These are phyloP conservation scores for Lavandula angustifolia DNA, from an alignment of 257 asterid genomes.

Conservation along the genomic window DNA sequence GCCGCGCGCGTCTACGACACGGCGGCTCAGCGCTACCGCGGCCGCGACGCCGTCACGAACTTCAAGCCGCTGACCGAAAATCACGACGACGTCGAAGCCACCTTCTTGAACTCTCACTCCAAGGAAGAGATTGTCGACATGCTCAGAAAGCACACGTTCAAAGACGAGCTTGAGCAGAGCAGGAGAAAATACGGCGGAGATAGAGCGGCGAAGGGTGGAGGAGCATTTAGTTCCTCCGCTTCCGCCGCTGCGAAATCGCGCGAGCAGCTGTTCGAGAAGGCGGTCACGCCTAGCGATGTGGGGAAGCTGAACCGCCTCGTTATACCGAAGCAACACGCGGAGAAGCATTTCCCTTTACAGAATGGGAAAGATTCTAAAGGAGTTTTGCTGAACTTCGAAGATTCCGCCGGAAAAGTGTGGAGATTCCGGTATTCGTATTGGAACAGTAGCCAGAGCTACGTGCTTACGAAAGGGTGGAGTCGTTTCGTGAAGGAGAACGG, in stretches of 20 bases:
- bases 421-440: slow-evolving; percentile 80
- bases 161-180: slow-evolving; percentile 76
- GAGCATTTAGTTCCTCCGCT: no score
- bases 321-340: slow-evolving; percentile 81
- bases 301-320: slow-evolving; percentile 74
- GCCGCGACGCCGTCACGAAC: slow-evolving; percentile 92
- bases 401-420: slow-evolving; percentile 72
- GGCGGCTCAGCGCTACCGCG: slow-evolving; percentile 84
- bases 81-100: slow-evolving; percentile 45
- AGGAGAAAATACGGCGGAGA: slow-evolving; percentile 40
- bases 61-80: slow-evolving; percentile 55
- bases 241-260: slow-evolving; percentile 33
- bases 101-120: slow-evolving; percentile 64
- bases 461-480: slow-evolving; percentile 81
- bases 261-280: slow-evolving; percentile 73
- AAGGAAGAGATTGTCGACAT: slow-evolving; percentile 84
- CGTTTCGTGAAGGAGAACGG: slow-evolving; percentile 80
- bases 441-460: slow-evolving; percentile 66
- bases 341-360: slow-evolving; percentile 65
- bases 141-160: slow-evolving; percentile 81
- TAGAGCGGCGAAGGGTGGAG: slow-evolving; percentile 16
- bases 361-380: slow-evolving; percentile 53
- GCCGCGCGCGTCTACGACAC: slow-evolving; percentile 85
- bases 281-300: slow-evolving; percentile 81
- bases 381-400: slow-evolving; percentile 67